Base-by-base conservation (phyloP, 1,139 yeast genomes). In the Hemisphaericaspora xylanilytica region DNA sequence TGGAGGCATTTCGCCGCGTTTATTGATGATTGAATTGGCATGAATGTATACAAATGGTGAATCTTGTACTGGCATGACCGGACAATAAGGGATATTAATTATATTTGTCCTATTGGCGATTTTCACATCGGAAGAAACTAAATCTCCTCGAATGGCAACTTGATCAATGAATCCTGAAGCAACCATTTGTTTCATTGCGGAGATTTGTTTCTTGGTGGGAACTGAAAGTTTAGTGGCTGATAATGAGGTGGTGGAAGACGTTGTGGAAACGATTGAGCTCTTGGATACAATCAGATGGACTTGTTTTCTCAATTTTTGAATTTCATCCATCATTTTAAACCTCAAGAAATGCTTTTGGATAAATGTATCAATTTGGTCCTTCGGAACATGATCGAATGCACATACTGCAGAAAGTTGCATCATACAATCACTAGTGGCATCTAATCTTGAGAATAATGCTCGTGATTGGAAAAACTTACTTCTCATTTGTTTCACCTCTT, bases 101-200 rank as follows among this genome's bases (percentile, higher is more conserved):
- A 86, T 72, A 30, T 72, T 73, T 13, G 83, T 70, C 40, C 75
- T 81, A 52, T 80, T 81, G 2, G 82, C 66, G 3, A 82, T 60
- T 31, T 63, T 68, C 10, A 78, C 70, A 29, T 85, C 95, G 0
- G 80, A 65, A n/a, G 86, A 80, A 9, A 82, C 65, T 24, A 81
- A 50, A 54, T 89, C 97, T 0, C 87, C 92, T 45, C 97, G 71
- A 11, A 87, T 76, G 1, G 96, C 95, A 14, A 92, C 76, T 55
- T 87, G 96, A 58, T 94, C 98, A 35, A 92, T 72, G 52, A 87
- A 94, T 0, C 98, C 98, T 0, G 97, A 83, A 3, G 96, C 79
- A 8, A 92, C 70, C 81, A 94, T 90, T 60, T 94, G 98, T 55
- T 89, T 90, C 48, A 94, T 65, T 1, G 95, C 85, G 39, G 80